Evolutionary conservation across 2,329 filamentous ascomycete species (phyloP).

Genomic region (Xylaria sp.): DNA sequence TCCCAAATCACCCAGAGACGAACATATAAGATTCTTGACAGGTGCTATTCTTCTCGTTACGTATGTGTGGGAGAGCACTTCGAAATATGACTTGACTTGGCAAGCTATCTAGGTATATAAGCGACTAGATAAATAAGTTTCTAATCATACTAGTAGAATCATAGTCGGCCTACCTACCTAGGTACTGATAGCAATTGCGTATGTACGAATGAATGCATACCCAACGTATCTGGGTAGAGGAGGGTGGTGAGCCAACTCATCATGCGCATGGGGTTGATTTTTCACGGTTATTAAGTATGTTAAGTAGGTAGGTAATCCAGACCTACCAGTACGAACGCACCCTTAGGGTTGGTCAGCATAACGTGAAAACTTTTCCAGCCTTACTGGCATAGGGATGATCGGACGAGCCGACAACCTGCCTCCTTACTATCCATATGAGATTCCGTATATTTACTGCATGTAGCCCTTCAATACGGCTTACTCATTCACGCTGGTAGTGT

Average conservation of each 20-base stretch:
- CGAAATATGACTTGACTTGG: too few species aligned
- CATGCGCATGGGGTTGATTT: slow-evolving; percentile 6
- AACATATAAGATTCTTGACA: too few species aligned
- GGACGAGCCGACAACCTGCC: background rate
- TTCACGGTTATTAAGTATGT: background rate
- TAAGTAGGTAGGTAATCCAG: background rate
- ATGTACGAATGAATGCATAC: too few species aligned
- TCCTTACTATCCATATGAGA: background rate
- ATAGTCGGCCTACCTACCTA: too few species aligned
- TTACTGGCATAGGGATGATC: background rate
- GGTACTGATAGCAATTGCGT: too few species aligned
- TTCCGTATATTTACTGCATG: background rate
- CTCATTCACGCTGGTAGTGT: background rate
- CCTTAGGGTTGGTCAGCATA: slow-evolving; percentile 15
- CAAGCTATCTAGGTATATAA: too few species aligned
- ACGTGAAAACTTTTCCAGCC: slow-evolving; percentile 15
- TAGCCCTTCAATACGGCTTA: background rate
- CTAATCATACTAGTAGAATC: too few species aligned
- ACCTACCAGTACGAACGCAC: background rate
- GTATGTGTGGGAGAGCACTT: too few species aligned
- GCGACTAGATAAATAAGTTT: too few species aligned
- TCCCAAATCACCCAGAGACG: too few species aligned
- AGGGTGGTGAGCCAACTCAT: slow-evolving; percentile 22
- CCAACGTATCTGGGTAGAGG: too few species aligned
- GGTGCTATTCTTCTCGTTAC: too few species aligned